Evolutionary conservation across 2,329 filamentous ascomycete genomes (phyloP).

Genomic region (Aspergillus persii): DNA sequence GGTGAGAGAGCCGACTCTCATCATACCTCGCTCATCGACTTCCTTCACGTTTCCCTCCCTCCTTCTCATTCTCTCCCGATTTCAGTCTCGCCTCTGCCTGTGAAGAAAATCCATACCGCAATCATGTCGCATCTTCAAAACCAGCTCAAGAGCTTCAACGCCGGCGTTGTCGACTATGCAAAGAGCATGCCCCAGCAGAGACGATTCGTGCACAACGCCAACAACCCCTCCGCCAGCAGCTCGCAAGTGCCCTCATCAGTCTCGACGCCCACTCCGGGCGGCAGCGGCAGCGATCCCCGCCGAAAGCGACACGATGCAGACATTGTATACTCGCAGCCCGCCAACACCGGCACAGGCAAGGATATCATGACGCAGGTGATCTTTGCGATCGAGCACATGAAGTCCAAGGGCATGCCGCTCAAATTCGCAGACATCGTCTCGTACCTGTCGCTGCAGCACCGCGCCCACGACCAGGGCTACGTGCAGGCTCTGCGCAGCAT

Average conservation of each 20-base stretch:
- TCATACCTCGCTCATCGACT: conserved; percentile 1
- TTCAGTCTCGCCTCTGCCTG: background rate
- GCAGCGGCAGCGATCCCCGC: conserved; percentile 43
- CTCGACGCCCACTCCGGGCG: conserved; percentile 30
- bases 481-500: conserved; percentile 66
- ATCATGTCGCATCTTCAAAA: conserved; percentile 66
- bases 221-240: conserved; percentile 57
- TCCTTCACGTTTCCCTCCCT: background rate
- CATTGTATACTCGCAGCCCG: conserved; percentile 70
- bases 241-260: conserved; percentile 46
- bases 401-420: conserved; percentile 66
- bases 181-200: conserved; percentile 58
- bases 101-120: conserved; percentile 9
- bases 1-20: conserved; percentile 7
- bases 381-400: conserved; percentile 81
- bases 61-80: background rate
- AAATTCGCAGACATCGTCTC: conserved; percentile 73
- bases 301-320: conserved; percentile 59
- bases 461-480: conserved; percentile 55
- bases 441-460: conserved; percentile 70
- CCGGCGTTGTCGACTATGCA: conserved; percentile 62
- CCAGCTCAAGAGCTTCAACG: conserved; percentile 62
- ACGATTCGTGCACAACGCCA: conserved; percentile 49
- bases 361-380: conserved; percentile 85
- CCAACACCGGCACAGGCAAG: conserved; percentile 70